Base-by-base conservation (phyloP, 768 basidiomycete species). In the Boletus huronensis region DNA sequence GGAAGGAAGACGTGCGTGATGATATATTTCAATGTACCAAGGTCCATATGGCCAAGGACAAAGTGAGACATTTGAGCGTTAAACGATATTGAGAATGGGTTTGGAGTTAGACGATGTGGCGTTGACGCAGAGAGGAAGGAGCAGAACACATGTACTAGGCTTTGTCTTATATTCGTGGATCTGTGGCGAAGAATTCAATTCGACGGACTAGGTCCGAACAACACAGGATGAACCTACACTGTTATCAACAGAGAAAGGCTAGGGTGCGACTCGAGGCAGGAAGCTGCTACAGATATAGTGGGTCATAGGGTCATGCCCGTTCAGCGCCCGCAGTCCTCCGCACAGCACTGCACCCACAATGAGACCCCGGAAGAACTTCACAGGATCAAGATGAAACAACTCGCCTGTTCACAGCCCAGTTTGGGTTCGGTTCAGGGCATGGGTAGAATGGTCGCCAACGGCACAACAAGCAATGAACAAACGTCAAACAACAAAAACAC, bases 1-100 rank as follows among this genome's bases (percentile, higher is more conserved):
- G 79, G 80, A 8, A 72, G 57, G 56, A 80, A 77, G 0, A 80
- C 64, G 46, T 81, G 79, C 6, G 72, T 71, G 11, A 77, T 48
- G 29, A 72, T 58, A 57, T 77, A 80, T 45, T 58, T 42, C 32
- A 55, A 26, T 7, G 54, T 35, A 46, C 10, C 6, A 13, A 29
- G 6, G 19, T 53, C 58, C 32, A 11, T 28, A 40, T 9, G 17
- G 21, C 45, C 53, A 3, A 58, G 43, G 38, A 51, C 34, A 44
- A 53, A 38, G 41, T 6, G 23, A 19, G 48, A 32, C 62, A 64
- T 60, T 43, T 48, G 17, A 7, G 17, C 1, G 21, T n/a, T 48
- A 45, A 28, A 17, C 1, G 32, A 17, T 32, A 35, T 21, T 25
- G 31, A n/a, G 25, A 14, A 34, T 38, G 45, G n/a, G 2, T 14